Percentiles rank a stretch among this genome's conserved stretches.
Evolutionary conservation across 306 rosid genomes (phyloP).

Genomic region (Cucumis sativus): DNA sequence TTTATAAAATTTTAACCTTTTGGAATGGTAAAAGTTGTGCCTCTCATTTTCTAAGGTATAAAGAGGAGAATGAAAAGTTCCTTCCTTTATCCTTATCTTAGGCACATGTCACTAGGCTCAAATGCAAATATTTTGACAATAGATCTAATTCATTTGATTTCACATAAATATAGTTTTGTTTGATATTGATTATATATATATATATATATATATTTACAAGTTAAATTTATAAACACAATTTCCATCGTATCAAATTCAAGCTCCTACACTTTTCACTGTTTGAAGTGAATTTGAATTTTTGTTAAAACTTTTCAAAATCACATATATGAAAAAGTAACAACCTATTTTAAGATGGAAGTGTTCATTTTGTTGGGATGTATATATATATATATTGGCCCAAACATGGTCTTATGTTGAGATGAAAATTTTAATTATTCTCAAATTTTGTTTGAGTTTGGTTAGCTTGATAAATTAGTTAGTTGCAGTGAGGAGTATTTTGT

Average conservation of each 20-base stretch:
- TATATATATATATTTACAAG: too few relatives aligned
- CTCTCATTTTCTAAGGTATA: background rate
- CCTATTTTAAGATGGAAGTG: background rate
- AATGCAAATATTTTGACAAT: too few relatives aligned
- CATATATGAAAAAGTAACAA: background rate
- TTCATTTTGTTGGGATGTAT: background rate
- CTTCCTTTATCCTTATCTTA: background rate
- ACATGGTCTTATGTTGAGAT: background rate
- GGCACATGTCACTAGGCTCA: background rate
- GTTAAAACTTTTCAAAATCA: background rate
- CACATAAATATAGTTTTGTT: too few relatives aligned
- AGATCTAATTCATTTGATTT: too few relatives aligned
- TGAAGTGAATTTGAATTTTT: background rate
- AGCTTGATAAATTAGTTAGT: background rate
- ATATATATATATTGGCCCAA: background rate
- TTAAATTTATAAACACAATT: too few relatives aligned
- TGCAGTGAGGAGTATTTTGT: conserved; percentile 10
- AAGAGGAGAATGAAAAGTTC: background rate
- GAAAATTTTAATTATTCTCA: background rate
- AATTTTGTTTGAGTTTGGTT: background rate
- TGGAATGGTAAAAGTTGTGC: background rate
- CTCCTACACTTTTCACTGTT: background rate
- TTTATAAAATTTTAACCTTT: background rate
- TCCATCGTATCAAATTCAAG: too few relatives aligned
- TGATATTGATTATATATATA: too few relatives aligned